These are phyloP conservation scores for Neurospora cerealis DNA, from an alignment of 495 filamentous ascomycete species.

Conservation along the genomic window DNA sequence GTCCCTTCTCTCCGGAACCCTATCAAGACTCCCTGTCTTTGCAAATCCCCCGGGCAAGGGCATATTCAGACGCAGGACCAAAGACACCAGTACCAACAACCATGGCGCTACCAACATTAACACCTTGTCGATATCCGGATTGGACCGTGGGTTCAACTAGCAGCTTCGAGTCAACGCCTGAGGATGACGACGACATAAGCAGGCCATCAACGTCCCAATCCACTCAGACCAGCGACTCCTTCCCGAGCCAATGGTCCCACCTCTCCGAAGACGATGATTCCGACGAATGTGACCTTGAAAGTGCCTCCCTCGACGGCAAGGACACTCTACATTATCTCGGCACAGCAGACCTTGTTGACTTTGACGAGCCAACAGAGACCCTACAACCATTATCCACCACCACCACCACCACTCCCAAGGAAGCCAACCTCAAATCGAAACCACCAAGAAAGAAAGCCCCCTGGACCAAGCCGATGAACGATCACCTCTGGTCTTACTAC, in stretches of 20 bases:
- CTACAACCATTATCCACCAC: not conserved
- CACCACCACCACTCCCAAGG: not conserved
- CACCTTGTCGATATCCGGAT: constrained; percentile 31
- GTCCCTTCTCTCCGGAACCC: not conserved
- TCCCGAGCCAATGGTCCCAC: constrained; percentile 38
- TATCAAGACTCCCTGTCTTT: not conserved
- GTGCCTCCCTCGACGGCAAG: constrained; percentile 16
- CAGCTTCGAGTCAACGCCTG: constrained; percentile 36
- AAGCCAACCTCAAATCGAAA: constrained; percentile 12
- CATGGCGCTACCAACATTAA: constrained; percentile 14
- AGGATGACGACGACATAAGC: constrained; percentile 40
- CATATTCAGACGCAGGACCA: constrained; percentile 11
- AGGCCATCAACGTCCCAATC: constrained; percentile 40
- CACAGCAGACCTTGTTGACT: constrained; percentile 3
- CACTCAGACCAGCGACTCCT: constrained; percentile 37
- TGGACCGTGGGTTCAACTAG: constrained; percentile 38
- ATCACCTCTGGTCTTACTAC: constrained; percentile 89
- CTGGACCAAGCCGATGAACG: constrained; percentile 88
- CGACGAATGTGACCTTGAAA: constrained; percentile 26
- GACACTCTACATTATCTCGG: constrained; percentile 12
- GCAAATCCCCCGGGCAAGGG: not conserved
- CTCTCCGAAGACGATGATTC: constrained; percentile 36
- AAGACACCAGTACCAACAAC: constrained; percentile 36
- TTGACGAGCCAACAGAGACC: constrained; percentile 3
- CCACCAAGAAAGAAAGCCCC: constrained; percentile 29